A percentile compares a stretch with the other conserved stretches of the same genome.
Evolutionary conservation across 805 yeast genomes (phyloP).

Genomic region (Yarrowia yakushimensis): DNA sequence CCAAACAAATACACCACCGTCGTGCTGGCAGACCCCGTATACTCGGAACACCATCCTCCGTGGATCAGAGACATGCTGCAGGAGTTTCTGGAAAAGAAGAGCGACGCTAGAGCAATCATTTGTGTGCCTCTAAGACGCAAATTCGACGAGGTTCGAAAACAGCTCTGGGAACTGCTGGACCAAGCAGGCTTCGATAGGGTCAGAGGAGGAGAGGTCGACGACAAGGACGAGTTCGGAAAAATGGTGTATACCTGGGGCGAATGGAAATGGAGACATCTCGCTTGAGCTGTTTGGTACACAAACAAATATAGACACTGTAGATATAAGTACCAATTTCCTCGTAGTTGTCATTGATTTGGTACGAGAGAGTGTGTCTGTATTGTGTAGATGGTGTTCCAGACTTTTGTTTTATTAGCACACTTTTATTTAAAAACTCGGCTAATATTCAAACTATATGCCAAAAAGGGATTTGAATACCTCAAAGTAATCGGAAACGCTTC

Average conservation of each 20-base stretch:
- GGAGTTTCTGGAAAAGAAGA: slow-evolving; percentile 41
- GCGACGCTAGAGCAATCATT: slow-evolving; percentile 51
- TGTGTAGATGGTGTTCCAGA: neutral
- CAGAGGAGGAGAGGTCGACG: slow-evolving; percentile 50
- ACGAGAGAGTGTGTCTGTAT: neutral
- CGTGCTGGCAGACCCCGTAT: slow-evolving; percentile 82
- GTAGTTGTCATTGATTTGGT: slow-evolving; percentile 11
- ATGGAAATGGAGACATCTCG: neutral
- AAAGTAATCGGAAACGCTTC: too few species aligned
- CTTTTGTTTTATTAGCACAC: too few species aligned
- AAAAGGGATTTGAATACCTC: too few species aligned
- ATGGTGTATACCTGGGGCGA: slow-evolving; percentile 45
- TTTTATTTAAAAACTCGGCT: too few species aligned
- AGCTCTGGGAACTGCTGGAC: slow-evolving; percentile 54
- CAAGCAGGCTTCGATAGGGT: slow-evolving; percentile 37
- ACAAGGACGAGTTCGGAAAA: slow-evolving; percentile 83
- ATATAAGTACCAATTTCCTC: slow-evolving; percentile 6
- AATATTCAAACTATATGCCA: too few species aligned
- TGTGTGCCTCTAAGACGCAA: slow-evolving; percentile 72
- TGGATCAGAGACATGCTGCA: slow-evolving; percentile 63
- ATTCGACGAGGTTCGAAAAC: slow-evolving; percentile 61
- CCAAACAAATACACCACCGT: slow-evolving; percentile 51
- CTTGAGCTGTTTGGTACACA: neutral
- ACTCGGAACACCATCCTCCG: slow-evolving; percentile 74
- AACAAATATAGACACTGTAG: neutral